phyloP scores from a whole-genome alignment of 108 stramenopile genomes.

The Cylindrotheca closterium region DNA sequence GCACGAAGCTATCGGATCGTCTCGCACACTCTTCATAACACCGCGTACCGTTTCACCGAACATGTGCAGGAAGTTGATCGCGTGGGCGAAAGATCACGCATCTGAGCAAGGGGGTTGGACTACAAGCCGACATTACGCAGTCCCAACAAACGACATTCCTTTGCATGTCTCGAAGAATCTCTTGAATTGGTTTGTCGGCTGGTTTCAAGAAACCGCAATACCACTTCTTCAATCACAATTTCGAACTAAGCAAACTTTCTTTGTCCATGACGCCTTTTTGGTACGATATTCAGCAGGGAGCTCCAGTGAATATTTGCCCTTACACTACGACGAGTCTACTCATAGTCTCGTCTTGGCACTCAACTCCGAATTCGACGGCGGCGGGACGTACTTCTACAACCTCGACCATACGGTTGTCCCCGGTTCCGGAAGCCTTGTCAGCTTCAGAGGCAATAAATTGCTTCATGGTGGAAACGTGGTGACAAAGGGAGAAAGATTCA shows the following conservation, averaged over 20 bases:
- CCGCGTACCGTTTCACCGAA: slow-evolving; percentile 24
- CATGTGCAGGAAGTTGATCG: slow-evolving; percentile 58
- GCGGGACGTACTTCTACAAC: slow-evolving; percentile 78
- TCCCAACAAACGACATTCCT: slow-evolving; percentile 94
- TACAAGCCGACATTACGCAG: slow-evolving; percentile 90
- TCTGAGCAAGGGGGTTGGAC: slow-evolving; percentile 68
- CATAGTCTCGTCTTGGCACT: slow-evolving; percentile 88
- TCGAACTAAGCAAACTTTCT: slow-evolving; percentile 18
- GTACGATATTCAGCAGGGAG: slow-evolving; percentile 75
- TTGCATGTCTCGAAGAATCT: slow-evolving; percentile 66
- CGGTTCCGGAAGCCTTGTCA: slow-evolving; percentile 26
- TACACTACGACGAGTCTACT: slow-evolving; percentile 90
- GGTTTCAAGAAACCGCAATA: slow-evolving; percentile 16
- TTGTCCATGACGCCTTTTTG: slow-evolving; percentile 91
- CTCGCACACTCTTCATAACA: slow-evolving; percentile 21
- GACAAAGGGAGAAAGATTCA: slow-evolving; percentile 36
- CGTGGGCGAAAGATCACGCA: slow-evolving; percentile 37
- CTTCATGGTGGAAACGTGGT: slow-evolving; percentile 45
- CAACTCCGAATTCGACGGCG: slow-evolving; percentile 81
- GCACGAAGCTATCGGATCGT: slow-evolving; percentile 7
- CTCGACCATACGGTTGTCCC: slow-evolving; percentile 6
- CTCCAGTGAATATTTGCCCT: slow-evolving; percentile 61
- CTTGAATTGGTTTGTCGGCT: slow-evolving; percentile 50
- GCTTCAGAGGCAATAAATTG: slow-evolving; percentile 38
- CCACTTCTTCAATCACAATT: slow-evolving; percentile 39